Conservation (phyloP, 768 basidiomycete species). For the Tulasnella sp. region DNA sequence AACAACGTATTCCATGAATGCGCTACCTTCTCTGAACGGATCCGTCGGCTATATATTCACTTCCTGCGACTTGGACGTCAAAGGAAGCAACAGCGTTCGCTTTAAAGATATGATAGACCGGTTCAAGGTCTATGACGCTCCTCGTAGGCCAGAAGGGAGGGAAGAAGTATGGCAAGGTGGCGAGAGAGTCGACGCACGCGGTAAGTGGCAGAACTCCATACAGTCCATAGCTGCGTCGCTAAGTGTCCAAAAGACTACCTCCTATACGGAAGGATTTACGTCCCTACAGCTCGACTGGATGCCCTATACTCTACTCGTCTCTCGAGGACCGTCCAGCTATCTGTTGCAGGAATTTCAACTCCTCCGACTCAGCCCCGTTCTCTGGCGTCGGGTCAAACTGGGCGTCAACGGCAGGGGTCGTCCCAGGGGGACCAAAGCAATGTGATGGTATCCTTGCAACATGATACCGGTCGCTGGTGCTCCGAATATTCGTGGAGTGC, state of each 20-base stretch:
- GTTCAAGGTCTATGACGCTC: constrained; percentile 82
- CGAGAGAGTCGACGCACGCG: constrained; percentile 71
- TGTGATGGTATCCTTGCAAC: constrained; percentile 81
- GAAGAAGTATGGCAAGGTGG: constrained; percentile 85
- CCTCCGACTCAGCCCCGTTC: constrained; percentile 34
- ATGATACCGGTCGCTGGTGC: constrained; percentile 90
- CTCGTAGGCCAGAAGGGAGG: constrained; percentile 73
- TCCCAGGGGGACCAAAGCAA: constrained; percentile 45
- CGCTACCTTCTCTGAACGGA: constrained; percentile 89
- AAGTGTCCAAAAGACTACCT: constrained; percentile 70
- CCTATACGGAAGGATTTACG: constrained; percentile 87
- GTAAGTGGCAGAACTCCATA: constrained; percentile 49
- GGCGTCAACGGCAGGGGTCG: constrained; percentile 27
- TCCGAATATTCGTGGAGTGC: constrained; percentile 94
- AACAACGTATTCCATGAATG: constrained; percentile 90
- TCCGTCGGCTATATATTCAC: constrained; percentile 93
- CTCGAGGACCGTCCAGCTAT: constrained; percentile 74
- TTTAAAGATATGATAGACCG: constrained; percentile 91
- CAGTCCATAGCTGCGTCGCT: no score
- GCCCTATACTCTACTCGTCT: constrained; percentile 86
- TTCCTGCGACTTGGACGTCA: constrained; percentile 77
- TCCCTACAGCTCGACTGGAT: constrained; percentile 86
- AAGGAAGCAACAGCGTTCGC: constrained; percentile 67
- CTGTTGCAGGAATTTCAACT: constrained; percentile 86
- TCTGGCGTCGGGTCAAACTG: constrained; percentile 34